A percentile compares a stretch with the other conserved stretches of the same genome.
These are phyloP conservation scores for Ochetophila trinervis DNA, from an alignment of 306 rosid genomes.

Conservation along the genomic window DNA sequence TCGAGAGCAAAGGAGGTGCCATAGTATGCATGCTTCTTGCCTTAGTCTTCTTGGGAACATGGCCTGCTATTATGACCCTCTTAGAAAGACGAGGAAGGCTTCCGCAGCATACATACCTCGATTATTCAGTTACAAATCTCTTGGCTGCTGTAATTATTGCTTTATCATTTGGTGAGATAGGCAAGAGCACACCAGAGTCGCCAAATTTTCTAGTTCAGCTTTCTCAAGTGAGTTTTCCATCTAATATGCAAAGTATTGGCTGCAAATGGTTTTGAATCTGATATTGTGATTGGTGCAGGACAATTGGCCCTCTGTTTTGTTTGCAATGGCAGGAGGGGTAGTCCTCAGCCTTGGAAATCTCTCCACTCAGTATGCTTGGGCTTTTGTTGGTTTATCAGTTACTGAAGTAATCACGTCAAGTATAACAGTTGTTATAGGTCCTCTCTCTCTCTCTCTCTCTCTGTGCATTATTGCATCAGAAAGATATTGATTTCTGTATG, in stretches of 20 bases:
- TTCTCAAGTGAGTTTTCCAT: constrained; percentile 46
- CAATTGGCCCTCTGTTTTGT: constrained; percentile 77
- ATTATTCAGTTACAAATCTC: constrained; percentile 73
- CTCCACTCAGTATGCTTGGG: constrained; percentile 80
- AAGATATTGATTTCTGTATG: constrained; percentile 3
- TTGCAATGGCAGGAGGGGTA: constrained; percentile 87
- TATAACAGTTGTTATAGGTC: constrained; percentile 84
- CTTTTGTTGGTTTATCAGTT: constrained; percentile 87
- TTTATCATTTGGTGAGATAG: constrained; percentile 75
- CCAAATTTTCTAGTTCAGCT: constrained; percentile 74
- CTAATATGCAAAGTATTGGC: neutral
- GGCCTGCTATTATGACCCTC: constrained; percentile 82
- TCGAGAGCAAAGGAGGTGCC: constrained; percentile 88
- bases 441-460: constrained; percentile 13
- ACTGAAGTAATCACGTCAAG: constrained; percentile 79
- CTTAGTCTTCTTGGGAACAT: constrained; percentile 72
- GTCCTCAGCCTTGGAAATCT: constrained; percentile 83
- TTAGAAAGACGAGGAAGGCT: constrained; percentile 84
- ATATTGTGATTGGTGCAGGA: constrained; percentile 43
- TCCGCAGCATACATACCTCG: constrained; percentile 95
- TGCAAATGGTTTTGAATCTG: constrained; percentile 5
- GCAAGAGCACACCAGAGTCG: constrained; percentile 40
- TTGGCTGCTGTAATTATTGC: constrained; percentile 85
- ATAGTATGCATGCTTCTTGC: constrained; percentile 78
- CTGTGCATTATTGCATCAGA: neutral